A percentile compares a stretch with the other conserved stretches of the same genome.
Evolutionary conservation across 2,329 filamentous ascomycete genomes (phyloP).

Genomic region (Diaporthe nobilis): DNA sequence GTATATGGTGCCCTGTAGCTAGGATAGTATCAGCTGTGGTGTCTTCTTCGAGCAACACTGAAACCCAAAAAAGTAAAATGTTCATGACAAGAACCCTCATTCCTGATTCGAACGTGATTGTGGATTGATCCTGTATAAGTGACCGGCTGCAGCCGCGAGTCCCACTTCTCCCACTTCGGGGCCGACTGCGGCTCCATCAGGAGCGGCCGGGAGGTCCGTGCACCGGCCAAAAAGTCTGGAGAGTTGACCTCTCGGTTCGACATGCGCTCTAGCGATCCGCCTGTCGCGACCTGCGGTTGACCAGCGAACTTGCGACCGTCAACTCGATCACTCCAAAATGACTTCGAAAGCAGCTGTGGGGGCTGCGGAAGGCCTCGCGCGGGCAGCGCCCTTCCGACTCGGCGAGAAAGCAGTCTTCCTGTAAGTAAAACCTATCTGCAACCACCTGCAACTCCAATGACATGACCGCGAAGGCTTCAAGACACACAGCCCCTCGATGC

Average conservation of each 20-base stretch:
- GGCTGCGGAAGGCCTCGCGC: constrained; percentile 54
- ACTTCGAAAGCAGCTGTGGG: constrained; percentile 47
- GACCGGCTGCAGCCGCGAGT: constrained; percentile 30
- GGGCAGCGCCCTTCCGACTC: constrained; percentile 60
- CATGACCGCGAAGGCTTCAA: not conserved
- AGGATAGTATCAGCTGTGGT: constrained; percentile 33
- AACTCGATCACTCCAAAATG: constrained; percentile 30
- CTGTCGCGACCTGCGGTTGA: constrained; percentile 19
- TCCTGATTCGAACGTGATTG: constrained; percentile 17
- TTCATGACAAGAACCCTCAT: constrained; percentile 4
- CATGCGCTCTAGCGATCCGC: not conserved
- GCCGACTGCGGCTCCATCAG: constrained; percentile 30
- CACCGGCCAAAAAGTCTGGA: constrained; percentile 38
- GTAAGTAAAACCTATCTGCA: constrained; percentile 56
- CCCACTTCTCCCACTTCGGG: constrained; percentile 28
- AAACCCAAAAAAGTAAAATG: constrained; percentile 35
- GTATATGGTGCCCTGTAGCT: constrained; percentile 20
- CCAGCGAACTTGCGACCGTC: constrained; percentile 25
- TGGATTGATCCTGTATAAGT: constrained; percentile 31
- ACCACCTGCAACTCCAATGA: not conserved
- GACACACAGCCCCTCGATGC: too few relatives aligned
- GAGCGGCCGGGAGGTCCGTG: constrained; percentile 23
- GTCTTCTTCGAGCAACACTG: constrained; percentile 28
- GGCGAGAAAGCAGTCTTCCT: constrained; percentile 70
- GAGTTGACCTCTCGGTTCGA: constrained; percentile 21